A percentile compares a stretch with the other conserved stretches of the same genome.
Evolutionary conservation across 306 rosid species (phyloP).

Genomic region (Ammopiptanthus mongolicus): DNA sequence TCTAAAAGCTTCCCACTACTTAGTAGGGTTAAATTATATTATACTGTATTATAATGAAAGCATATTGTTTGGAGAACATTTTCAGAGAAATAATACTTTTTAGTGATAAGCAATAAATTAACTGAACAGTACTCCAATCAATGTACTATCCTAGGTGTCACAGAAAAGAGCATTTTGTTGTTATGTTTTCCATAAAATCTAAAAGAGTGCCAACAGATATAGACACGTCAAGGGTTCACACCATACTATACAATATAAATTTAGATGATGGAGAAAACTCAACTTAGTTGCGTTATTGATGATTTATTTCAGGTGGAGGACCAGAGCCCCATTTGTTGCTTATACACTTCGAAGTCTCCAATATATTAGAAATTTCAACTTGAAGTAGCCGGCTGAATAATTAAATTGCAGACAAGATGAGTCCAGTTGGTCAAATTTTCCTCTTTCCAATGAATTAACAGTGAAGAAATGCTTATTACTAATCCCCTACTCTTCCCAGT

Average conservation of each 20-base stretch:
- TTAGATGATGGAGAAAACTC: neutral
- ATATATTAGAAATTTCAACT: neutral
- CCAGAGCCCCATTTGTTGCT: neutral
- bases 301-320: neutral
- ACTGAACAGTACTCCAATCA: neutral
- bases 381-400: neutral
- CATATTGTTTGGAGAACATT: neutral
- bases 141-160: neutral
- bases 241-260: neutral
- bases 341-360: neutral
- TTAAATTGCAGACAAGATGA: neutral
- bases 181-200: neutral
- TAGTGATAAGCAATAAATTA: neutral
- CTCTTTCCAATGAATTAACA: neutral
- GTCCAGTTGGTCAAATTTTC: neutral
- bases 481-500: neutral
- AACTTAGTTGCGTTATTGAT: neutral
- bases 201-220: neutral
- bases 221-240: neutral
- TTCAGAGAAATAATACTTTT: neutral
- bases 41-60: too few species aligned
- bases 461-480: neutral
- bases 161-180: constrained; percentile 5
- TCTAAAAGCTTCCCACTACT: constrained; percentile 13
- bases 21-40: neutral